phyloP scores from a whole-genome alignment of 1,139 yeast genomes.

The Candida smagusa region DNA sequence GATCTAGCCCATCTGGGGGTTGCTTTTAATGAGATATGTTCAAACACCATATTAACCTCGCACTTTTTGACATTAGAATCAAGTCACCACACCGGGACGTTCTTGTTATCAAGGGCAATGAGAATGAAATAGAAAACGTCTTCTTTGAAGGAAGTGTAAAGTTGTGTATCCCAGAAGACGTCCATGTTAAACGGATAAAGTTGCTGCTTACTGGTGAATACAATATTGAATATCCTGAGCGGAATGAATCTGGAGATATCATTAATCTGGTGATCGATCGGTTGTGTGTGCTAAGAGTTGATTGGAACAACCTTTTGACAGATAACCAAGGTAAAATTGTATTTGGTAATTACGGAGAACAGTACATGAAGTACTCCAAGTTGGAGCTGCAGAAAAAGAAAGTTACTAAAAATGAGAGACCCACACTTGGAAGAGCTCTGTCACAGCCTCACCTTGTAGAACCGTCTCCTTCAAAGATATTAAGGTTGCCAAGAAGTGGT shows the following conservation, averaged over 20 bases:
- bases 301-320: slow-evolving; percentile 59
- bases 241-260: slow-evolving; percentile 29
- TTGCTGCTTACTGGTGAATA: slow-evolving; percentile 52
- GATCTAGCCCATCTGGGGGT: no score
- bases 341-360: slow-evolving; percentile 44
- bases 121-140: slow-evolving; percentile 53
- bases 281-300: slow-evolving; percentile 46
- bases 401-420: not conserved
- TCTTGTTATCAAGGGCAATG: slow-evolving; percentile 54
- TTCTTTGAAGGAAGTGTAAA: slow-evolving; percentile 56
- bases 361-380: slow-evolving; percentile 13
- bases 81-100: slow-evolving; percentile 54
- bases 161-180: slow-evolving; percentile 50
- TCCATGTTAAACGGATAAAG: slow-evolving; percentile 45
- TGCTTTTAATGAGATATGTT: slow-evolving; percentile 16
- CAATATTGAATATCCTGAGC: slow-evolving; percentile 51
- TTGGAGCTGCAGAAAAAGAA: slow-evolving; percentile 4
- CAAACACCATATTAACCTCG: slow-evolving; percentile 19
- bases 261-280: slow-evolving; percentile 50
- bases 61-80: slow-evolving; percentile 36
- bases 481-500: slow-evolving; percentile 33
- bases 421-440: not conserved
- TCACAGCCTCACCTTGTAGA: not conserved
- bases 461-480: slow-evolving; percentile 5
- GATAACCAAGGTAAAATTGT: slow-evolving; percentile 42